phyloP scores from a whole-genome alignment of 1,284 basidiomycete genomes.

The Hymenochaete sp. region DNA sequence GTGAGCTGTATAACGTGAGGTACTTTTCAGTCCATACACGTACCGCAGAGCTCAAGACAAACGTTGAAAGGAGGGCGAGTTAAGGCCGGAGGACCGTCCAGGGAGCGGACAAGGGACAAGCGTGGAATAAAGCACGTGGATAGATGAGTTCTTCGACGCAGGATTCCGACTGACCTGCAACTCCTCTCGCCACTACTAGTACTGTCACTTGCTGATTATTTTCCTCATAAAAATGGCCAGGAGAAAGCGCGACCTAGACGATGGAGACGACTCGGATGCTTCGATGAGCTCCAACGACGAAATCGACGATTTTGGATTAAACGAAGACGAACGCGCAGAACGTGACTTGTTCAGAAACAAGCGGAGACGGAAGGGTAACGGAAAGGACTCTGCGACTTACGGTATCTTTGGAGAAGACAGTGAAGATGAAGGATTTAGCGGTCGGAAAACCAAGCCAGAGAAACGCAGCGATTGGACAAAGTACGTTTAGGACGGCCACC shows the following conservation, averaged over 20 bases:
- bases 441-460: conserved; percentile 20
- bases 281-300: conserved; percentile 45
- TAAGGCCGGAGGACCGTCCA: too few species aligned
- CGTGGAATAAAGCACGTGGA: too few species aligned
- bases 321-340: conserved; percentile 66
- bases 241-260: conserved; percentile 75
- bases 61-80: too few species aligned
- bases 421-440: conserved; percentile 44
- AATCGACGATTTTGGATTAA: conserved; percentile 33
- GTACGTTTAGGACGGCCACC: conserved; percentile 23
- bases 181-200: too few species aligned
- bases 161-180: too few species aligned
- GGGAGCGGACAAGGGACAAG: too few species aligned
- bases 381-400: conserved; percentile 73
- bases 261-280: conserved; percentile 57
- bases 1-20: too few species aligned
- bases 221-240: conserved; percentile 55
- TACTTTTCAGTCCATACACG: too few species aligned
- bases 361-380: conserved; percentile 46
- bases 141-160: too few species aligned
- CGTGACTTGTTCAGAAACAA: conserved; percentile 74
- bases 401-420: conserved; percentile 76
- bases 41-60: too few species aligned
- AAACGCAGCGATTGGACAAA: conserved; percentile 61
- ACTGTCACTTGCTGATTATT: background rate